phyloP scores from a whole-genome alignment of 2,329 filamentous ascomycete genomes.

The Acephala macrosclerotiorum region DNA sequence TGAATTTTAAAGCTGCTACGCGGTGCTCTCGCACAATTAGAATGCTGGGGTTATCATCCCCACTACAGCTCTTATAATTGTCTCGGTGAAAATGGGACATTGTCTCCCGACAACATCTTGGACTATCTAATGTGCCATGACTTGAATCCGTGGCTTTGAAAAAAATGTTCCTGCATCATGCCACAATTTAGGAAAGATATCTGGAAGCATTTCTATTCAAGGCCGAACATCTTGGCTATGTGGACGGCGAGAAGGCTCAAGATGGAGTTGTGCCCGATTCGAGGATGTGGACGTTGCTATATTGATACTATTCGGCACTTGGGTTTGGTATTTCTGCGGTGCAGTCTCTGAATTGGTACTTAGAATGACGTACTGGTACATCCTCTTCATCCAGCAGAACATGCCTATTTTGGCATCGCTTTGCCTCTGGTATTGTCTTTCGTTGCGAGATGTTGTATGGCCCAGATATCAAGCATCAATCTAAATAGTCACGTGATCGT shows the following conservation, averaged over 20 bases:
- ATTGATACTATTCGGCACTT: constrained; percentile 7
- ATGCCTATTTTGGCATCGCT: not conserved
- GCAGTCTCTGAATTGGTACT: not conserved
- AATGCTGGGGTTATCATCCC: not conserved
- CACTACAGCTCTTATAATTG: not conserved
- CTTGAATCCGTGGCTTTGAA: not conserved
- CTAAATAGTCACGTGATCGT: too few relatives aligned
- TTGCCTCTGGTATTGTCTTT: not conserved
- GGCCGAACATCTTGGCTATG: not conserved
- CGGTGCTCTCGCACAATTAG: too few relatives aligned
- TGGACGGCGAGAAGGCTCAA: not conserved
- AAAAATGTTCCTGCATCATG: constrained; percentile 3
- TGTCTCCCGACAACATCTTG: not conserved
- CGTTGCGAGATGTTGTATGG: not conserved
- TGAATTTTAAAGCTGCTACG: not conserved
- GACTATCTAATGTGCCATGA: not conserved
- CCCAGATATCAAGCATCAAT: too few relatives aligned
- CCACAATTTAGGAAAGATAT: not conserved
- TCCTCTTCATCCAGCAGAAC: not conserved
- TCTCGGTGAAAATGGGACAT: not conserved
- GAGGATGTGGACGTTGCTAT: not conserved
- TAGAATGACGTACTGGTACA: not conserved
- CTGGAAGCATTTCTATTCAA: not conserved
- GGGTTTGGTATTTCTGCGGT: not conserved
- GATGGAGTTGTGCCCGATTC: not conserved